phyloP scores from a whole-genome alignment of 1,139 yeast genomes.

The Sugiyamaella paludigena region DNA sequence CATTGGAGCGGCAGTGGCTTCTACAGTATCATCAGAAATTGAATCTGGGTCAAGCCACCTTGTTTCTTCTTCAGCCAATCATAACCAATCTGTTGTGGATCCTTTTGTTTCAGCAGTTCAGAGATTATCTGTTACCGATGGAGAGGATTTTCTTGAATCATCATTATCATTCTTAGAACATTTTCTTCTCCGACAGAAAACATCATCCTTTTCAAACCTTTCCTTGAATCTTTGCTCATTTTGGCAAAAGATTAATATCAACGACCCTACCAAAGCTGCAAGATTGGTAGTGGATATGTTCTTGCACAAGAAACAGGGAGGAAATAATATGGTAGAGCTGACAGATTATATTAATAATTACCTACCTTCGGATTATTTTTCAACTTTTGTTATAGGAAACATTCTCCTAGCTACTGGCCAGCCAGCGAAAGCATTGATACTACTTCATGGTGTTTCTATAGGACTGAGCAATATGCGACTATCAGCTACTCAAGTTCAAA shows the following conservation, averaged over 20 bases:
- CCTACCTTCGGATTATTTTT: constrained; percentile 22
- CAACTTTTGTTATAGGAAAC: constrained; percentile 28
- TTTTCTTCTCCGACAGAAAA: not conserved
- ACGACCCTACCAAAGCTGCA: not conserved
- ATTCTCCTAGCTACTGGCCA: constrained; percentile 21
- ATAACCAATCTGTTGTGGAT: not conserved
- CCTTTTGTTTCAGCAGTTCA: constrained; percentile 7
- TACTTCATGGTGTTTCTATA: constrained; percentile 21
- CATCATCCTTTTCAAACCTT: not conserved
- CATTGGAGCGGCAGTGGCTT: not conserved
- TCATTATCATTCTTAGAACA: constrained; percentile 5
- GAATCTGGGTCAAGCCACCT: too few relatives aligned
- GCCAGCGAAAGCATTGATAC: constrained; percentile 20
- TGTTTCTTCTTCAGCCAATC: too few relatives aligned
- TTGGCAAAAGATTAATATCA: constrained; percentile 3
- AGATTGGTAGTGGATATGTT: constrained; percentile 3
- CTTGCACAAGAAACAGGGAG: not conserved
- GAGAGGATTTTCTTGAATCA: not conserved
- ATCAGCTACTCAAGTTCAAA: constrained; percentile 10
- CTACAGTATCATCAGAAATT: not conserved
- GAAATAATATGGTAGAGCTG: not conserved
- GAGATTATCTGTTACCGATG: constrained; percentile 9
- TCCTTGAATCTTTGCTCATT: constrained; percentile 2
- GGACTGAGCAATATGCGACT: constrained; percentile 18
- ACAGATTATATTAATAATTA: constrained; percentile 19